Conservation (phyloP, 2,329 filamentous ascomycete species). For the Aulographum hederae region DNA sequence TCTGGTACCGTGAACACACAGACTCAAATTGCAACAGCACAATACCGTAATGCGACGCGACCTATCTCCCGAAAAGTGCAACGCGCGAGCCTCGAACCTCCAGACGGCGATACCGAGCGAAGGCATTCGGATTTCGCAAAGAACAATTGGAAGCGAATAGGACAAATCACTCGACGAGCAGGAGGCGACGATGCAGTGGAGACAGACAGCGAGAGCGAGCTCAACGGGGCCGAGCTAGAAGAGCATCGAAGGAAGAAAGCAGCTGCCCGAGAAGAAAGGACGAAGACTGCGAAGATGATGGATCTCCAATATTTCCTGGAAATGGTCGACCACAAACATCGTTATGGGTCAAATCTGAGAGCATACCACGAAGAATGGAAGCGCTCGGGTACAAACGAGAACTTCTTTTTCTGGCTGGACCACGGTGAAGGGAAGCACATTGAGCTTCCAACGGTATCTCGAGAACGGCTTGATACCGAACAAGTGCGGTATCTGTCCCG, state of each 20-base stretch:
- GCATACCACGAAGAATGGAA: slow-evolving; percentile 79
- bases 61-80: no score
- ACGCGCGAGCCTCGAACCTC: slow-evolving; percentile 18
- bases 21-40: slow-evolving; percentile 22
- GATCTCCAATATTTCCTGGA: slow-evolving; percentile 71
- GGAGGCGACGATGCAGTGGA: slow-evolving; percentile 44
- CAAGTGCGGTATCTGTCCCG: slow-evolving; percentile 67
- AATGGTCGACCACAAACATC: slow-evolving; percentile 74
- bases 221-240: slow-evolving; percentile 15
- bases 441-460: slow-evolving; percentile 52
- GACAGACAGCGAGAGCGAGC: slow-evolving; percentile 25
- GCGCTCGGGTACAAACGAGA: slow-evolving; percentile 55
- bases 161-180: slow-evolving; percentile 51
- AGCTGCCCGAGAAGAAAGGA: slow-evolving; percentile 36
- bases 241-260: slow-evolving; percentile 19
- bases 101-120: slow-evolving; percentile 8
- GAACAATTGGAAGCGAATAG: slow-evolving; percentile 58
- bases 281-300: slow-evolving; percentile 59
- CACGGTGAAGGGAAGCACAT: slow-evolving; percentile 55
- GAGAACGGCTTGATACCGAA: slow-evolving; percentile 58
- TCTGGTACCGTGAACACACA: slow-evolving; percentile 3
- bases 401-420: slow-evolving; percentile 92
- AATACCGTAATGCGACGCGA: slow-evolving; percentile 35
- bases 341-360: slow-evolving; percentile 68
- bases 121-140: slow-evolving; percentile 28